phyloP scores from a whole-genome alignment of 1,284 basidiomycete genomes.

The Kalmanozyma brasiliensis region DNA sequence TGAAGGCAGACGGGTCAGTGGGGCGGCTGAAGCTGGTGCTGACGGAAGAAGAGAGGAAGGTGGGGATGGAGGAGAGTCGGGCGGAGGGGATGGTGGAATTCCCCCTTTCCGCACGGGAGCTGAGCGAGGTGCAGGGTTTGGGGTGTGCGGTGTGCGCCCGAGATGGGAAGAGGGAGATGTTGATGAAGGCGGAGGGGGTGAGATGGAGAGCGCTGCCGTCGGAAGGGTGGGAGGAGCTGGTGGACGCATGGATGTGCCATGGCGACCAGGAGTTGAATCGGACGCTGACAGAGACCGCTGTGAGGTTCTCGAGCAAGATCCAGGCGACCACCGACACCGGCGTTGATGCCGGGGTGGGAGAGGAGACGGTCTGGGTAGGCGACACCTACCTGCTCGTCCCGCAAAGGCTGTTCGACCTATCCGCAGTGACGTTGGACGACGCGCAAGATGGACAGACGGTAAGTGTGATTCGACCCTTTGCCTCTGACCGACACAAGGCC shows the following conservation, averaged over 20 bases:
- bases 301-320: slow-evolving; percentile 18
- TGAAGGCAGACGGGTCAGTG: slow-evolving; percentile 1
- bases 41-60: slow-evolving; percentile 12
- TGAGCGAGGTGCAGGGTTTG: slow-evolving; percentile 1
- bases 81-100: slow-evolving; percentile 21
- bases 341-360: neutral
- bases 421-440: neutral
- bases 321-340: neutral
- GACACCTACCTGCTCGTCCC: slow-evolving; percentile 36
- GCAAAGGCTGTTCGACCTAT: neutral
- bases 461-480: too few relatives aligned
- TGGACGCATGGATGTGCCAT: slow-evolving; percentile 99
- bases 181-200: neutral
- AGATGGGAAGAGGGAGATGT: too few relatives aligned
- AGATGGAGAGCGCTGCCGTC: slow-evolving; percentile 86
- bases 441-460: slow-evolving; percentile 1
- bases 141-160: slow-evolving; percentile 15
- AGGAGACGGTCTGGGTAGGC: slow-evolving; percentile 28
- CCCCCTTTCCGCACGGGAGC: slow-evolving; percentile 21
- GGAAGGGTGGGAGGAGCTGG: slow-evolving; percentile 94
- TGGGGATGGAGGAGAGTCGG: slow-evolving; percentile 6
- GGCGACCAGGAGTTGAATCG: slow-evolving; percentile 75
- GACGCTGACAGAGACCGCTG: slow-evolving; percentile 37
- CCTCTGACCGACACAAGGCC: too few relatives aligned
- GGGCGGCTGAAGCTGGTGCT: slow-evolving; percentile 19